These are phyloP conservation scores for maize (Zea mays) DNA, from an alignment of 176 grass and related monocot genomes.

Conservation along the genomic window Zm-B73-REFERENCE-NAM-5.0 NC_050101.1:154657501-154658000, in stretches of 20 bases:
- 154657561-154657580: background rate
- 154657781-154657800: conserved; percentile 89
- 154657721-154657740: conserved; percentile 59
- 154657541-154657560: background rate
- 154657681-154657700: conserved; percentile 3
- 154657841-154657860: too few species aligned
- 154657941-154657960: background rate
- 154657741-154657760: conserved; percentile 96
- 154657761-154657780: conserved; percentile 91
- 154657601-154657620: background rate
- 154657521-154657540: background rate
- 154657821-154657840: too few species aligned
- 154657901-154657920: too few species aligned
- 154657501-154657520: background rate
- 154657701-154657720: conserved; percentile 11
- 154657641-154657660: conserved; percentile 11
- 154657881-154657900: too few species aligned
- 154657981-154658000: conserved; percentile 16
- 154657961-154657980: background rate
- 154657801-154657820: conserved; percentile 50
- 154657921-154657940: conserved; percentile 36
- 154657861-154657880: too few species aligned
- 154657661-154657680: background rate
- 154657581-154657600: background rate
- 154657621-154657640: background rate